Evolutionary conservation across 106 monocot species (phyloP), one percentile per base, ranked within the genome.

Genomic region (Gastrodia elata): DNA sequence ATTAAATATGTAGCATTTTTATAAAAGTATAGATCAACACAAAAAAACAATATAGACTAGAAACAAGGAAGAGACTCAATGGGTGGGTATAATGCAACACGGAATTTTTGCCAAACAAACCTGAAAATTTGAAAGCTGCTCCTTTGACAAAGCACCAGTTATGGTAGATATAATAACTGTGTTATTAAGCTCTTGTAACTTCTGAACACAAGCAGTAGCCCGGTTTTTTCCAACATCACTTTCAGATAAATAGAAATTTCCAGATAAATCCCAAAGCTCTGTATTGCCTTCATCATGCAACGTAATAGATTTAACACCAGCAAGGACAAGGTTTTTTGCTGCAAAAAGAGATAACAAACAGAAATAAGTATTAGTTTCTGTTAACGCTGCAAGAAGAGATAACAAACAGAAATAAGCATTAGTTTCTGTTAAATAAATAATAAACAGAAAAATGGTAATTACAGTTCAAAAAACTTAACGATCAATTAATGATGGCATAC

Each of bases 241-340:
- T 76, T 93, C 90, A 20, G 85, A 83, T 39, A 93, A 79, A 75
- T 85, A 87, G 67, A 93, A 93, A 65, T 90, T 93, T 64, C 93
- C 79, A 2, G 90, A 87, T 13, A 93, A 77, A 48, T 87, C 93
- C 87, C 93, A 87, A 27, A 93, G n/a, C 20, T 93, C 85, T 9
- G 87, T 83, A 28, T 28, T 77, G 6, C 71, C 78, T 77, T 93
- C 89, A 77, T 87, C 93, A 80, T 90, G 89, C 48, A 93, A 58
- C 36, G 87, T 90, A 25, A 90, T 75, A 44, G 93, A 93, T 72
- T 85, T 93, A 15, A 93, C 87, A 48, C 89, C 93, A 3, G 89
- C 89, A 74, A 93, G 87, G 39, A 87, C 89, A 73, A 89, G 90
- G 69, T 93, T 93, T 74, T 93, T 93, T 46, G 92, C 92, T 93